Evolutionary conservation across 1,284 basidiomycete species (phyloP).

Genomic region (Rhodotorula sp.): DNA sequence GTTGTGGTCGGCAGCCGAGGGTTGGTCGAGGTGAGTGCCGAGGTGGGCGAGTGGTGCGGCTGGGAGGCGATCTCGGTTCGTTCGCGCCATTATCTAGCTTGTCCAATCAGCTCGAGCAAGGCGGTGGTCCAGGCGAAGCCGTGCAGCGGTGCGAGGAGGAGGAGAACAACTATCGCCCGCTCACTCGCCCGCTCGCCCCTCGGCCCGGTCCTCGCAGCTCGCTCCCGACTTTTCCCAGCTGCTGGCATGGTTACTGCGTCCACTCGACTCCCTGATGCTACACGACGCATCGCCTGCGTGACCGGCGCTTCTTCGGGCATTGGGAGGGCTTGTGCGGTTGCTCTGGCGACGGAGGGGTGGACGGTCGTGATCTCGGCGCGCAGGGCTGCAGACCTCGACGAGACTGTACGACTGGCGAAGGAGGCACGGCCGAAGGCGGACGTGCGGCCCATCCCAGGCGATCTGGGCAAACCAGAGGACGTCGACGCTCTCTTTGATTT

Average conservation of each 20-base stretch:
- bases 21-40: not conserved
- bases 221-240: not conserved
- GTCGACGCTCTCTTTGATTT: conserved; percentile 62
- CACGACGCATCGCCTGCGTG: conserved; percentile 30
- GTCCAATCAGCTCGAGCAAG: not conserved
- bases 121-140: not conserved
- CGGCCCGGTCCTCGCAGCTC: not conserved
- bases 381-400: conserved; percentile 60
- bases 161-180: not conserved
- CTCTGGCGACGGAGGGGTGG: conserved; percentile 61
- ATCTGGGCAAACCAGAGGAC: conserved; percentile 63
- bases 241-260: not conserved
- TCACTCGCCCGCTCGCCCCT: not conserved
- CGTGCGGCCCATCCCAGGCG: conserved; percentile 59
- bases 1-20: not conserved
- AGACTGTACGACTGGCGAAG: conserved; percentile 59
- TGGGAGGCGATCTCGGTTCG: not conserved
- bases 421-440: conserved; percentile 41
- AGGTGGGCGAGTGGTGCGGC: not conserved
- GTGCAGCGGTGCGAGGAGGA: not conserved
- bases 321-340: conserved; percentile 56
- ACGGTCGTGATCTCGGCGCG: conserved; percentile 62
- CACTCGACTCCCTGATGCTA: not conserved
- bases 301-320: conserved; percentile 50
- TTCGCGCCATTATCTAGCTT: too few relatives aligned